Evolutionary conservation across 2,329 filamentous ascomycete species (phyloP), one percentile per base, ranked within the genome.

Genomic region (Cladobotryum mycophilum): DNA sequence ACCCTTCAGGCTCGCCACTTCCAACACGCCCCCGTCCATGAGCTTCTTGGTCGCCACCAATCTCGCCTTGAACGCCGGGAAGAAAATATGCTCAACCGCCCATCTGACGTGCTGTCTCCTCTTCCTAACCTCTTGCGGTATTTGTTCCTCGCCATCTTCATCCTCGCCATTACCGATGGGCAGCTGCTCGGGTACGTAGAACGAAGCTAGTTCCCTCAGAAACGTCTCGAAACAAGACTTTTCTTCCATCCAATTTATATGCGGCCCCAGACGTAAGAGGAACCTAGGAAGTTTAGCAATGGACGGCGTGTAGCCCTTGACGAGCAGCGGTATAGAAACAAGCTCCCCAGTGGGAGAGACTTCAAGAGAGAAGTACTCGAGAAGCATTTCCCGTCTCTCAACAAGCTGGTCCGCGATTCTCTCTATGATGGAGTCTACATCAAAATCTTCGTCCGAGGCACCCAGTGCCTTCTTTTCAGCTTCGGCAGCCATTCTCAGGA

Each of bases 1-100:
- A 0, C 91, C 90, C 68, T 96, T 97, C 53, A 97, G 68, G 70
- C 95, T 89, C 2, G 93, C 92, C 45, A 96, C 82, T 68, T 99
- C 92, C 43, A 95, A 72, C 11, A 96, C 82, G 8, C 75, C 79
- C 0, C 83, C 86, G 46, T 84, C 81, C 70, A 95, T 80, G 60
- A 97, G 70, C 5, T 79, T 76, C 56, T 80, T 85, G 8, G 93
- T 96, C 17, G 89, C 91, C 50, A 97, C 82, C 43, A 99, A 70
- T 51, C 90, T 78, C 5, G 86, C 76, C 65, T 89, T 89, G 63
- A 96, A 88, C 1, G 90, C 89, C 0, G 93, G 93, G 59, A 99
- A 97, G 50, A 99, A 78, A 9, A 90, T 75, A 68, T 95, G 81
- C 68, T 99, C 92, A 2, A 99, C 69, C 37, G 85, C 84, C 60